Conservation (phyloP, 345 rosid genomes). For the Euphorbia peplus region DNA sequence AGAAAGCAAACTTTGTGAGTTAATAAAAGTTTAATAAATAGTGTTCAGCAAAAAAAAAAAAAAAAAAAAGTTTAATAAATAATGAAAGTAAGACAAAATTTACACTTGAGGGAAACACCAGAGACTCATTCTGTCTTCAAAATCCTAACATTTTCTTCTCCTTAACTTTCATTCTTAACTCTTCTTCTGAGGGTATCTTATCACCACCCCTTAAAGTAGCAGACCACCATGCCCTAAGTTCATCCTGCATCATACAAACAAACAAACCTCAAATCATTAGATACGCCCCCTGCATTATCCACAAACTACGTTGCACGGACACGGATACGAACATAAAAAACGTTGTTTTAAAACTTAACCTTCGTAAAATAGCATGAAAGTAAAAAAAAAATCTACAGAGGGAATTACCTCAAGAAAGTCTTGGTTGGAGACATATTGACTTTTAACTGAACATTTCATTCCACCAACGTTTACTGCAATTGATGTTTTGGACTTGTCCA, state of each 20-base stretch:
- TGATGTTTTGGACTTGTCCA: conserved; percentile 23
- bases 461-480: conserved; percentile 58
- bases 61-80: neutral
- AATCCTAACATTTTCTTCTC: conserved; percentile 59
- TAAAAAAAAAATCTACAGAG: too few relatives aligned
- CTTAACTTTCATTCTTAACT: conserved; percentile 46
- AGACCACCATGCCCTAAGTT: conserved; percentile 78
- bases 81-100: neutral
- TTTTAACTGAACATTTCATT: conserved; percentile 53
- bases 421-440: conserved; percentile 78
- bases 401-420: conserved; percentile 67
- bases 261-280: neutral
- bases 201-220: conserved; percentile 30
- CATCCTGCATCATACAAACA: conserved; percentile 48
- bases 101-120: too few relatives aligned
- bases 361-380: too few relatives aligned
- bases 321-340: too few relatives aligned
- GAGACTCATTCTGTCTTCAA: neutral
- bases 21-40: neutral
- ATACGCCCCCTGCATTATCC: too few relatives aligned
- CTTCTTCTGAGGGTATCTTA: conserved; percentile 51
- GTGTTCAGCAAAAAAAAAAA: too few relatives aligned
- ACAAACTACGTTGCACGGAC: too few relatives aligned
- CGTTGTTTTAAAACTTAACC: too few relatives aligned
- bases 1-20: neutral